These are phyloP conservation scores for Penicillium psychrofluorescens DNA, from an alignment of 495 filamentous ascomycete genomes.

Conservation along the genomic window DNA sequence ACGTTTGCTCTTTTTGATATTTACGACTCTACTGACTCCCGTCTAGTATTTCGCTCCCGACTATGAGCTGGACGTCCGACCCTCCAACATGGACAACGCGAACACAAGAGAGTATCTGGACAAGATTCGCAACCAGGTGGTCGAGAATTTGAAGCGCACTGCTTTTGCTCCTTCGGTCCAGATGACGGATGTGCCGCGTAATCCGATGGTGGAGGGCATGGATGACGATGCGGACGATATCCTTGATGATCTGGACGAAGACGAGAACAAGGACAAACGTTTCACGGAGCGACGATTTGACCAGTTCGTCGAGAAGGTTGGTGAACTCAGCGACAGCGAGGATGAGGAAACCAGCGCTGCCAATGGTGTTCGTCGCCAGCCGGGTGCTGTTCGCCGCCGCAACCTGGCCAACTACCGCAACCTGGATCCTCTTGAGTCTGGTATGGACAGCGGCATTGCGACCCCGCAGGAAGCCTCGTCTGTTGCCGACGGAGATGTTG, in stretches of 20 bases:
- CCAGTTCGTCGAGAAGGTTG: slow-evolving; percentile 60
- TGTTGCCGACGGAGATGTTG: slow-evolving; percentile 42
- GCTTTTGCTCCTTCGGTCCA: slow-evolving; percentile 87
- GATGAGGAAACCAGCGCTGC: slow-evolving; percentile 76
- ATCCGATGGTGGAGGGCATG: slow-evolving; percentile 55
- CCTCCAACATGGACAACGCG: slow-evolving; percentile 98
- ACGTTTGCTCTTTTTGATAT: too few relatives aligned
- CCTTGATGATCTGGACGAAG: slow-evolving; percentile 82
- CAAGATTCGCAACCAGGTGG: slow-evolving; percentile 87
- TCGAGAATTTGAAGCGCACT: slow-evolving; percentile 88
- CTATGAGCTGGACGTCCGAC: slow-evolving; percentile 88
- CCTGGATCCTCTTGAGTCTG: slow-evolving; percentile 55
- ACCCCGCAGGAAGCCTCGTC: slow-evolving; percentile 46
- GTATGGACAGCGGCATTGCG: slow-evolving; percentile 53
- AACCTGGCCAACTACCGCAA: slow-evolving; percentile 69
- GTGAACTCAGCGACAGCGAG: slow-evolving; percentile 77
- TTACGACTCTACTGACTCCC: too few relatives aligned
- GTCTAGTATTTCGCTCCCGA: slow-evolving; percentile 90
- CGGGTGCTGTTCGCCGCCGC: slow-evolving; percentile 49
- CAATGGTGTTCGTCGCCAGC: slow-evolving; percentile 62
- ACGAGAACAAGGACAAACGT: slow-evolving; percentile 79
- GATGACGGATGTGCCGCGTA: slow-evolving; percentile 87
- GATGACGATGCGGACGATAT: slow-evolving; percentile 84
- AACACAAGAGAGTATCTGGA: slow-evolving; percentile 92
- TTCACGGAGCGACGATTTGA: slow-evolving; percentile 82